Evolutionary conservation across 2,329 filamentous ascomycete species (phyloP), one percentile per base, ranked within the genome.

Genomic region (Microsporum canis): DNA sequence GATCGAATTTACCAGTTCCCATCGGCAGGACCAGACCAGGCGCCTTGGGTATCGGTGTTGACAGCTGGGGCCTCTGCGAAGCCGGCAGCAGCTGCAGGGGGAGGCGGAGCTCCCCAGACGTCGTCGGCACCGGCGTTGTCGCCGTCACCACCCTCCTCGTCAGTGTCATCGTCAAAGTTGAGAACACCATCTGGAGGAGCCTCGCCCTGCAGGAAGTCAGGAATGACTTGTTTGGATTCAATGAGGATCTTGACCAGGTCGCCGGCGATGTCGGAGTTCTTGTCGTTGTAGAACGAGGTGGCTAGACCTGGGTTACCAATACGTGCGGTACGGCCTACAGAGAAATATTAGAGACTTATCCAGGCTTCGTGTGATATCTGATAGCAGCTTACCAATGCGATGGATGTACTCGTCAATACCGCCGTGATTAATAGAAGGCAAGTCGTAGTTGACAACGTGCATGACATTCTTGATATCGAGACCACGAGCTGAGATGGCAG

Each of bases 321-420:
- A 59, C 94, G 89, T 60, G 89, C 94, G 66, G 94, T 99, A 63
- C 94, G 91, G 64, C 94, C 88, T 90, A 63, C 58, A 33, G 4
- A 55, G 23, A 6, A 14, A 1, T 43, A 23, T 34, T 59, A 56
- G 57, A 63, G 60, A 29, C 56, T 55, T 17, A 27, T 23, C 17
- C 17, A 58, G 17, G 34, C 31, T 10, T 38, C 29, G 38, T 23
- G 7, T 55, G 27, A 8, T 29, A 17, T 12, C n/a, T 38, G 5
- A 27, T 17, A 12, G n/a, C 7, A 47, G 27, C 60, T 47, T 83
- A 89, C 88, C 94, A 71, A 97, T 97, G 10, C 94, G 89, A 71
- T 99, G 94, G 31, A 88, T 85, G 68, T 97, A 99, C 72, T 97
- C 94, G 57, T 89, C 85, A 61, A 96, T 95, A 1, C 91, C 92